phyloP scores from a whole-genome alignment of 768 basidiomycete species.

The Hemileccinum impolitum region DNA sequence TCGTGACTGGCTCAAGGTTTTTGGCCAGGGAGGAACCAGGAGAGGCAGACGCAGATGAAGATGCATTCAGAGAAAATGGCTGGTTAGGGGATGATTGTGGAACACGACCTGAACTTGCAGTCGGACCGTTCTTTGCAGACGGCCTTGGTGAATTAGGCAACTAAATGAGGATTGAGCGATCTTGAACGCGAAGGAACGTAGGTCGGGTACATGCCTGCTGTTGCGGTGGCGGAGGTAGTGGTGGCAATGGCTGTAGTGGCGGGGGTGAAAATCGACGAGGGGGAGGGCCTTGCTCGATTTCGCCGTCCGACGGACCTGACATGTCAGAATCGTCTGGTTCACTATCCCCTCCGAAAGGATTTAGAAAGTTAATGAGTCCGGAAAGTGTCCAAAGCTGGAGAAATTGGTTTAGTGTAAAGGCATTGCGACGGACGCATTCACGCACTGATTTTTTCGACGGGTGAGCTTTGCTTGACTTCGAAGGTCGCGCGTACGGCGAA shows the following conservation, averaged over 20 bases:
- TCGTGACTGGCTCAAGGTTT: slow-evolving; percentile 47
- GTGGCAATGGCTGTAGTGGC: slow-evolving; percentile 17
- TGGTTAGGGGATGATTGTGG: slow-evolving; percentile 12
- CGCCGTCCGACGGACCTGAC: slow-evolving; percentile 20
- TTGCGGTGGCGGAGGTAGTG: slow-evolving; percentile 20
- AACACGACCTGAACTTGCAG: slow-evolving; percentile 9
- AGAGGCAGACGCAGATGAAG: slow-evolving; percentile 11
- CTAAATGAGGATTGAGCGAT: slow-evolving; percentile 24
- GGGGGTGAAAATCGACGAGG: slow-evolving; percentile 24
- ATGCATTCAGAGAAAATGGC: slow-evolving; percentile 17
- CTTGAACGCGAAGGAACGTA: slow-evolving; percentile 16
- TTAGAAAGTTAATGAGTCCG: slow-evolving; percentile 47
- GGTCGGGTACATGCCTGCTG: slow-evolving; percentile 26
- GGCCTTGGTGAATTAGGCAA: slow-evolving; percentile 16
- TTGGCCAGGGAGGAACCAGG: slow-evolving; percentile 32
- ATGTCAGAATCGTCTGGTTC: slow-evolving; percentile 23
- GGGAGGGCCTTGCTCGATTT: slow-evolving; percentile 28
- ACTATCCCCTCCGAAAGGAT: slow-evolving; percentile 37
- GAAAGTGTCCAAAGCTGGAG: slow-evolving; percentile 49
- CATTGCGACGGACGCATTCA: background rate
- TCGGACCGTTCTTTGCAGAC: slow-evolving; percentile 14
- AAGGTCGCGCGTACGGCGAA: slow-evolving; percentile 55
- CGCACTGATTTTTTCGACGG: slow-evolving; percentile 49
- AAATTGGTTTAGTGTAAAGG: slow-evolving; percentile 11
- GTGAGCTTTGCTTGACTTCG: slow-evolving; percentile 19